Base-by-base conservation (phyloP, 805 yeast genomes). In the Wickerhamiella lipophila region DNA sequence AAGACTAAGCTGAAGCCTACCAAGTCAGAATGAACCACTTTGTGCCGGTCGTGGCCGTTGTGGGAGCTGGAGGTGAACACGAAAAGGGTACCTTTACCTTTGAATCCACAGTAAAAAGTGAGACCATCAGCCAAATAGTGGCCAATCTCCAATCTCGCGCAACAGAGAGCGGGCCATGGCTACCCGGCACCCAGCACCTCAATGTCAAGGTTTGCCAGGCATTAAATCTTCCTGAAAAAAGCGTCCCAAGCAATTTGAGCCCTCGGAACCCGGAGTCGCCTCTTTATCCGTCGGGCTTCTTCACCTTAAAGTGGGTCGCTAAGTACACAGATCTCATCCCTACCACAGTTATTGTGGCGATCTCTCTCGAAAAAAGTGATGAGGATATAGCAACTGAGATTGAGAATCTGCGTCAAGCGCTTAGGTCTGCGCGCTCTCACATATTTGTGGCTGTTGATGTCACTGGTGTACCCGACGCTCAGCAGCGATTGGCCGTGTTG, bases 271-370 rank as follows among this genome's bases (percentile, higher is more conserved):
- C 65, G n/a, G 62, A 63, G 2, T 65, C 74, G 0, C 56, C 59
- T 0, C 49, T 69, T 26, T 69, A 60, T 52, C 73, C 75, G 1
- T 63, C 68, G 30, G 69, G 71, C 0, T 53, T 76, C 1, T 56
- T 76, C 26, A 66, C 73, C 1, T 53, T 58, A 0, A 64, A 72
- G 22, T 79, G 84, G 85, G 51, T 77, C 12, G 66, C 68, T 30
- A 78, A 76, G 56, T 75, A 78, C 55, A 62, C 64, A 23, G 64
- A 68, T n/a, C 49, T 63, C 2, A 38, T 67, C n/a, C 83, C 84
- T 0, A 55, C 72, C 1, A 69, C 73, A 0, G 68, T 71, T 38
- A 61, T 78, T 1, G 58, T 72, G 1, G 68, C 76, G 32, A 69
- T 70, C 54, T 70, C 70, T 44, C 52, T 74, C 12, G 50, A 47